Base-by-base conservation (phyloP, 768 basidiomycete genomes). In the Sporobolomyces pararoseus region DNA sequence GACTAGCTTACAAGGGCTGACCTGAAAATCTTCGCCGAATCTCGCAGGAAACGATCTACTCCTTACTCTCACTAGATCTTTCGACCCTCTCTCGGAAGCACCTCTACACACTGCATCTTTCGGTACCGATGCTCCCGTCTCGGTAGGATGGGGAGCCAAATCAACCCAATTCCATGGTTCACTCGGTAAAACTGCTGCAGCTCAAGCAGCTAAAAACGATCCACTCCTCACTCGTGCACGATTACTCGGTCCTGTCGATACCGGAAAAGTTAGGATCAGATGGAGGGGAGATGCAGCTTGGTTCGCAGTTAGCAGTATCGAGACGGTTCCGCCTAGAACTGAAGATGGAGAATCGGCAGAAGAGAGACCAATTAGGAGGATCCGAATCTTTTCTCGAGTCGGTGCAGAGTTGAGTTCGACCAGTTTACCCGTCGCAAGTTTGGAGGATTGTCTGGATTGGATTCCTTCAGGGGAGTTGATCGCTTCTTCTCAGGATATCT, bases 101-200 rank as follows among this genome's bases (percentile, higher is more conserved):
- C 84, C 86, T 0, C 79, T 97, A 2, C 85, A 89, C 72, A 84
- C 86, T 0, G 78, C 81, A 46, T 89, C 90, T 50, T 94, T 93
- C 75, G 96, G 95, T 46, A 7, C 75, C 91, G 92, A 92, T 78
- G 85, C 87, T 31, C 90, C 90, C 3, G 91, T 97, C 76, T 91
- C 94, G 75, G 91, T 97, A 68, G 96, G 96, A 21, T 99, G 96
- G 96, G 96, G 96, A 47, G 89, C 90, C 2, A 95, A 94, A 77
- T 84, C 89, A 78, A 98, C 96, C 0, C 96, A 99, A 77, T 99
- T 99, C 78, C 93, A 97, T 75, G 96, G 96, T 14, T 95, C 93
- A 0, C 82, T 91, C 6, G 95, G 96, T 23, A 97, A 97, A 78
- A 81, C 84, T 2, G 89, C 89, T 29, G 90, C 91, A 0, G 84